Evolutionary conservation across 768 basidiomycete species (phyloP), one percentile per base, ranked within the genome.

Genomic region (Dioszegia aurantiaca): DNA sequence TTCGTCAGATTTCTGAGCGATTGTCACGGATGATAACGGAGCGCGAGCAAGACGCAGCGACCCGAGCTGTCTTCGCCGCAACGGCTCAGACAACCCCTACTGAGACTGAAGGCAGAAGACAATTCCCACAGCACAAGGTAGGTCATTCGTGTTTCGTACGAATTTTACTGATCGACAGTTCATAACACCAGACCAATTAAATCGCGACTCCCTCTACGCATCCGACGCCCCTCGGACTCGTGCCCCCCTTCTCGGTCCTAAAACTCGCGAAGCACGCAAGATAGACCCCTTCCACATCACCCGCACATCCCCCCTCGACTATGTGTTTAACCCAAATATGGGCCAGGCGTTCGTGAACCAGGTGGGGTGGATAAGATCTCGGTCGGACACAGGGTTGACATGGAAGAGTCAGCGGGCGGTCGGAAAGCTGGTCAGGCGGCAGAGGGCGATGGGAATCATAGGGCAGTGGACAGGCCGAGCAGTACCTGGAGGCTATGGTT

Each of bases 371-470:
- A 88, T 94, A 63, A 81, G 81, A 61, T 78, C 80, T n/a, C 83
- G 93, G 52, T 80, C 82, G 4, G 56, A 65, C 53, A 93, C 89
- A 0, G 79, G 81, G 5, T 79, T 97, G 43, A 90, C 91, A 1
- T 82, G 84, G 76, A 85, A 85, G 78, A 87, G 79, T 55, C 93
- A 95, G 75, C 82, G 89, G 42, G 81, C 81, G 60, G 65, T 95
- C 3, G 87, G 84, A 59, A 90, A 90, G 77, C 88, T 91, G 42
- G 86, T 95, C 58, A 85, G 88, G 43, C 80, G 93, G 59, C 88
- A 93, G 58, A 89, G 87, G 78, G 86, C 86, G 82, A 92, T 94
- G 88, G 93, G 93, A 39, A 72, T 90, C 56, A 83, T 94, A 21
- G 60, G 63, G 46, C 41, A 61, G 31, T 70, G 67, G 70, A 63